phyloP scores from a whole-genome alignment of 352 stramenopile genomes.

The Pythium biforme region DNA sequence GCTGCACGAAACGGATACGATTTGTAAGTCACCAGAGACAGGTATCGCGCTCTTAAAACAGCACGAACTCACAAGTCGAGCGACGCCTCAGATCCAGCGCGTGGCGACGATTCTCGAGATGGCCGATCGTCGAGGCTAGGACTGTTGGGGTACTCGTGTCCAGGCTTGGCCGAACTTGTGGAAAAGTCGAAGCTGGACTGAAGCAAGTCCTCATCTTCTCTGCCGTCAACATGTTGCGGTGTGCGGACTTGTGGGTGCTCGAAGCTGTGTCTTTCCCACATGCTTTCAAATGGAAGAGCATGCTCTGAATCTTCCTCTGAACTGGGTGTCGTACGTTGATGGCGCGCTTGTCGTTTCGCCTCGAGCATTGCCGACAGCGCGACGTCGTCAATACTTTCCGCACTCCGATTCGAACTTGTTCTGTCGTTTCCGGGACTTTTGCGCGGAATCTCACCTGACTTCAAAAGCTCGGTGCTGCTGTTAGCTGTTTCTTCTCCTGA shows the following conservation, averaged over 20 bases:
- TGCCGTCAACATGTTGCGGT: neutral
- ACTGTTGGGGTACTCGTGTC: neutral
- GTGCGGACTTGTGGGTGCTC: neutral
- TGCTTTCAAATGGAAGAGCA: neutral
- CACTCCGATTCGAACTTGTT: neutral
- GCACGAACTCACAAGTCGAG: conserved; percentile 57
- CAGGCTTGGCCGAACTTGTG: neutral
- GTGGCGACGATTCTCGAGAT: neutral
- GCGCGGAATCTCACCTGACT: neutral
- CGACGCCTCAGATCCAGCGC: conserved; percentile 28
- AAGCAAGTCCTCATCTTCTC: conserved; percentile 8
- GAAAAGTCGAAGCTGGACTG: conserved; percentile 26
- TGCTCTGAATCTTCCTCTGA: neutral
- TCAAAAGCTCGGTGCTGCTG: neutral
- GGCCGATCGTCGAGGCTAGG: neutral
- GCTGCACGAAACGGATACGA: neutral
- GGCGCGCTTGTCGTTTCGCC: neutral
- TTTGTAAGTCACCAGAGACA: neutral
- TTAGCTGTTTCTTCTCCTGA: too few species aligned
- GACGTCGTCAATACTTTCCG: neutral
- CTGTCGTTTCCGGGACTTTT: neutral
- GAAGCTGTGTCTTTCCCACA: neutral
- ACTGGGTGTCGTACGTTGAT: neutral
- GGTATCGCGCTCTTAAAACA: neutral
- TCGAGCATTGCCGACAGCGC: neutral